phyloP scores from a whole-genome alignment of 768 basidiomycete species.

The Russula abietina region DNA sequence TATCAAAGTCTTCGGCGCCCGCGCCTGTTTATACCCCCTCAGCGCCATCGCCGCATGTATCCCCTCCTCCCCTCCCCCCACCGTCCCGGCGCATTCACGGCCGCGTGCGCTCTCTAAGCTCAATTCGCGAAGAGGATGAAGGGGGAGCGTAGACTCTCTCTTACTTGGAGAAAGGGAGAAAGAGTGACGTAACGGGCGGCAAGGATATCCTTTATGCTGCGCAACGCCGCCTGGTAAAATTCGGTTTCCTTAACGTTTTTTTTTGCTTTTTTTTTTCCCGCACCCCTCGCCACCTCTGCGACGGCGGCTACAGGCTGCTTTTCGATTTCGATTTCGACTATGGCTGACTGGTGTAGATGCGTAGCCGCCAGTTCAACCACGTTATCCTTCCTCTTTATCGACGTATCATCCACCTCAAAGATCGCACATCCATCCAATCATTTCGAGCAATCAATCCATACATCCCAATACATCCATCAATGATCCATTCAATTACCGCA shows the following conservation, averaged over 20 bases:
- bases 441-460: neutral
- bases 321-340: neutral
- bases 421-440: conserved; percentile 6
- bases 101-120: conserved; percentile 22
- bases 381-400: conserved; percentile 11
- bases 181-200: conserved; percentile 9
- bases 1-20: neutral
- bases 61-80: conserved; percentile 19
- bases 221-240: conserved; percentile 17
- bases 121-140: conserved; percentile 26
- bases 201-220: conserved; percentile 18
- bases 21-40: conserved; percentile 16
- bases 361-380: conserved; percentile 8
- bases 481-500: conserved; percentile 1
- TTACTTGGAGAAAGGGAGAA: neutral
- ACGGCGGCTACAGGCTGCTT: neutral
- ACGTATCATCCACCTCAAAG: conserved; percentile 1
- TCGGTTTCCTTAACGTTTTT: neutral
- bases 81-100: conserved; percentile 22
- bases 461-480: neutral
- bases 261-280: neutral
- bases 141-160: conserved; percentile 5
- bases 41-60: conserved; percentile 12
- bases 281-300: neutral
- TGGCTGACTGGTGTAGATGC: conserved; percentile 16